Percentiles rank a stretch among this genome's conserved stretches.
These are phyloP conservation scores for Anthracocystis panici-leucophaei DNA, from an alignment of 1,284 basidiomycete species.

Conservation along the genomic window DNA sequence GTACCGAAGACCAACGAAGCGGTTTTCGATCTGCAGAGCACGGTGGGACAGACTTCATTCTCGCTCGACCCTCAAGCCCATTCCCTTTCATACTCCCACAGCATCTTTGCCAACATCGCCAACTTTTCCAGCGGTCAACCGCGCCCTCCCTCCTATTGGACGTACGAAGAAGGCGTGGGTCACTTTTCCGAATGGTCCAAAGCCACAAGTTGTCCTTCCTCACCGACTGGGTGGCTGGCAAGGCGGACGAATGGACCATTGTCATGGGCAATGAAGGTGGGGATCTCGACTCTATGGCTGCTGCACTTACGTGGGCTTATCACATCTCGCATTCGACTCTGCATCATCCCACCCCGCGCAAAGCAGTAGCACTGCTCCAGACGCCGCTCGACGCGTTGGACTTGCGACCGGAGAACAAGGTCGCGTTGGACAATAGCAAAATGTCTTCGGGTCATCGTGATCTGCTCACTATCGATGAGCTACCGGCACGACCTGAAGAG, in stretches of 20 bases:
- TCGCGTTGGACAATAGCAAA: slow-evolving; percentile 64
- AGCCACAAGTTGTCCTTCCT: slow-evolving; percentile 65
- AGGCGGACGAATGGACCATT: slow-evolving; percentile 66
- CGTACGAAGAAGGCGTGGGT: slow-evolving; percentile 57
- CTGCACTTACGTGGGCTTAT: slow-evolving; percentile 63
- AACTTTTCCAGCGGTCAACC: slow-evolving; percentile 6
- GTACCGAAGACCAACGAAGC: slow-evolving; percentile 12
- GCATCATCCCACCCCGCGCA: slow-evolving; percentile 33
- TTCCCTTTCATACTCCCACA: not conserved
- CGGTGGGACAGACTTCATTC: not conserved
- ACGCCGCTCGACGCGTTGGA: slow-evolving; percentile 67
- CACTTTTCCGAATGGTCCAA: slow-evolving; percentile 68
- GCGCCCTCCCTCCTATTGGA: slow-evolving; percentile 40
- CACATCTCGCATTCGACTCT: slow-evolving; percentile 59
- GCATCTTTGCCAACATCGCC: not conserved
- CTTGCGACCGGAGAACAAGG: slow-evolving; percentile 69
- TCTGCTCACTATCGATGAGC: slow-evolving; percentile 70
- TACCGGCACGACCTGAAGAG: slow-evolving; percentile 66
- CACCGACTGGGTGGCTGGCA: slow-evolving; percentile 54
- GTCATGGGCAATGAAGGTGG: slow-evolving; percentile 71
- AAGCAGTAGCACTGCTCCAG: slow-evolving; percentile 62
- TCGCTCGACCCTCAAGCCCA: not conserved
- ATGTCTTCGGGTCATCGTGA: slow-evolving; percentile 69
- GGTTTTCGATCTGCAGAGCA: slow-evolving; percentile 14
- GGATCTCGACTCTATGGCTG: slow-evolving; percentile 68